Percentiles rank a stretch among this genome's conserved stretches.
phyloP scores from a whole-genome alignment of 2,329 filamentous ascomycete genomes.

The Magnaporthiopsis poae region DNA sequence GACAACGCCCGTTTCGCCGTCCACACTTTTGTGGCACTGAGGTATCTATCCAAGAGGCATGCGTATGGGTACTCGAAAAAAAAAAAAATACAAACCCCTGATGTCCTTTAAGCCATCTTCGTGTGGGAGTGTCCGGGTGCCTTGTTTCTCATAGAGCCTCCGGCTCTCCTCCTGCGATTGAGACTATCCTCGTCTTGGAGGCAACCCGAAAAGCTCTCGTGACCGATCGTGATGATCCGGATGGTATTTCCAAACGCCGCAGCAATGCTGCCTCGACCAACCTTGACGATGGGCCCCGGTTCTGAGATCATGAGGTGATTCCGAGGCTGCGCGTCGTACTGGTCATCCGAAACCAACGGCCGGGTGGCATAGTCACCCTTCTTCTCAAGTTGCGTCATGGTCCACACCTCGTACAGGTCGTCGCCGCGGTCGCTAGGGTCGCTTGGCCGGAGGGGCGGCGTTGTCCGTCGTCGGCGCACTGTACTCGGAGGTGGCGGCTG shows the following conservation, averaged over 20 bases:
- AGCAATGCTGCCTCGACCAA: conserved; percentile 57
- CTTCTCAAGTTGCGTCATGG: conserved; percentile 35
- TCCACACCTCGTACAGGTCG: conserved; percentile 46
- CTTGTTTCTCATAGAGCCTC: conserved; percentile 3
- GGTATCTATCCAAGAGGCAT: not conserved
- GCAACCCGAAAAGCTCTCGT: conserved; percentile 49
- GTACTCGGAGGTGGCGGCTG: conserved; percentile 9
- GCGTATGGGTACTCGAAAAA: not conserved
- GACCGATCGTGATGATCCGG: conserved; percentile 59
- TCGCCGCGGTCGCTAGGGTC: conserved; percentile 7
- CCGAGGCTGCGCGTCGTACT: conserved; percentile 3
- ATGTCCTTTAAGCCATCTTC: not conserved
- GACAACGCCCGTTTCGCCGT: not conserved
- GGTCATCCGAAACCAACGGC: conserved; percentile 28
- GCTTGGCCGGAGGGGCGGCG: not conserved
- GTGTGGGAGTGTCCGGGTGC: not conserved
- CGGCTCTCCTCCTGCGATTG: conserved; percentile 25
- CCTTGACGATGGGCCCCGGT: conserved; percentile 52
- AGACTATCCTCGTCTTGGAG: conserved; percentile 25
- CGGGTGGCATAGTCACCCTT: conserved; percentile 35
- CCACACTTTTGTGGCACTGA: not conserved
- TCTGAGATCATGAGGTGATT: conserved; percentile 53
- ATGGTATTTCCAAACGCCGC: conserved; percentile 64
- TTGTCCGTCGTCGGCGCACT: conserved; percentile 7
- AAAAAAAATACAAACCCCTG: not conserved